Percentiles rank a stretch among this genome's conserved stretches.
Conservation (phyloP, 306 rosid species). For the Arachis hypogaea region DNA sequence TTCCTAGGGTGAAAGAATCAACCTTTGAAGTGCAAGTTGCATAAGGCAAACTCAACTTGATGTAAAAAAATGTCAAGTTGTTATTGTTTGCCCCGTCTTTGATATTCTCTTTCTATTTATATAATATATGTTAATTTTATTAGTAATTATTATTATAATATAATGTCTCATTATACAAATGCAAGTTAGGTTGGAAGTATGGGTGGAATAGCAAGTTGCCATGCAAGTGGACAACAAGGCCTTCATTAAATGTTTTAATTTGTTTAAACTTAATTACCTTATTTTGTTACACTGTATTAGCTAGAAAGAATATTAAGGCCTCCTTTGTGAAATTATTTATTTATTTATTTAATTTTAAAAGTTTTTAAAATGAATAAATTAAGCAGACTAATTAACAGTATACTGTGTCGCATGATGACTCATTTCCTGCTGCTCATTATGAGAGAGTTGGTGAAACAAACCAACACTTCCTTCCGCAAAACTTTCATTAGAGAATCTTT, state of each 20-base stretch:
- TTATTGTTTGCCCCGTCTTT: constrained; percentile 2
- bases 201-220: constrained; percentile 52
- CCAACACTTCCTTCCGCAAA: background rate
- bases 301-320: too few relatives aligned
- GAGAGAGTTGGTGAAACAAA: constrained; percentile 17
- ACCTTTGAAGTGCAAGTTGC: constrained; percentile 48
- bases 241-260: constrained; percentile 28
- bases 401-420: background rate
- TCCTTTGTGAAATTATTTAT: too few relatives aligned
- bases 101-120: constrained; percentile 20
- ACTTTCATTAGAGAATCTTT: too few relatives aligned
- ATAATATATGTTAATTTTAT: background rate
- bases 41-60: constrained; percentile 44
- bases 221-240: constrained; percentile 60
- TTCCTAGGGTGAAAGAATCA: constrained; percentile 35
- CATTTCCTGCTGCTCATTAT: background rate
- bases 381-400: too few relatives aligned
- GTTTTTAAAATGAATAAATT: too few relatives aligned
- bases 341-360: too few relatives aligned
- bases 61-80: constrained; percentile 58
- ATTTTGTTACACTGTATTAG: background rate
- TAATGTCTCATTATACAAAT: constrained; percentile 22
- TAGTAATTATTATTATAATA: background rate
- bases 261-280: constrained; percentile 17
- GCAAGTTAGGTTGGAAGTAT: constrained; percentile 37